A percentile compares a stretch with the other conserved stretches of the same genome.
Evolutionary conservation across 2,329 filamentous ascomycete species (phyloP).

Genomic region (Didymella pomorum): DNA sequence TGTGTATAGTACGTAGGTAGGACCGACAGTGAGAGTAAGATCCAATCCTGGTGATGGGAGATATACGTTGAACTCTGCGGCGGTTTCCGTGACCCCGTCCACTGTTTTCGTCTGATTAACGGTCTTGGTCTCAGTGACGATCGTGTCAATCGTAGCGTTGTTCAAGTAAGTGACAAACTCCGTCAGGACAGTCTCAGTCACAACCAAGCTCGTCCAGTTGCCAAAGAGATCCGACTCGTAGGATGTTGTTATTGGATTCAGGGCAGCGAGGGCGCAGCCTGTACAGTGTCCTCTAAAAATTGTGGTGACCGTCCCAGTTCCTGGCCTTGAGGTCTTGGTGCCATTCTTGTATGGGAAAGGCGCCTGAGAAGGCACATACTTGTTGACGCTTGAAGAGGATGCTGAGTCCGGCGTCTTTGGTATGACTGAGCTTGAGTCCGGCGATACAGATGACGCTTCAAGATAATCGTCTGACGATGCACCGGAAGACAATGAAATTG

Average conservation of each 20-base stretch:
- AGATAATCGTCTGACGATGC: neutral
- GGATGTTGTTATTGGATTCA: slow-evolving; percentile 30
- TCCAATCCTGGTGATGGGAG: slow-evolving; percentile 27
- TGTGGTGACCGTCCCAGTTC: neutral
- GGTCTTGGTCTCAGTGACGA: slow-evolving; percentile 34
- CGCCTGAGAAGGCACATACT: slow-evolving; percentile 4
- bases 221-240: slow-evolving; percentile 11
- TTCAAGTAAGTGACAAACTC: slow-evolving; percentile 37
- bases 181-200: slow-evolving; percentile 40
- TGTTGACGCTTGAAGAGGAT: neutral
- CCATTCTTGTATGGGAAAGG: slow-evolving; percentile 5
- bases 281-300: slow-evolving; percentile 31
- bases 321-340: neutral
- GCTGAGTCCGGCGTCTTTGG: neutral
- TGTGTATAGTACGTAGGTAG: slow-evolving; percentile 45
- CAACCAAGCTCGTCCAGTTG: slow-evolving; percentile 33
- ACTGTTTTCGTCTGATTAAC: slow-evolving; percentile 41
- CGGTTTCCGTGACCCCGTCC: slow-evolving; percentile 29
- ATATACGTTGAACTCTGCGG: slow-evolving; percentile 34
- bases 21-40: slow-evolving; percentile 32
- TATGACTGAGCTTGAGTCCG: neutral
- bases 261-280: slow-evolving; percentile 42
- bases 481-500: neutral
- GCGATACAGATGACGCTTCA: neutral
- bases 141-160: slow-evolving; percentile 36